Evolutionary conservation across 225 moss, liverwort and hornwort genomes (phyloP), one percentile per base, ranked within the genome.

Genomic region (Takakia lepidozioides): DNA sequence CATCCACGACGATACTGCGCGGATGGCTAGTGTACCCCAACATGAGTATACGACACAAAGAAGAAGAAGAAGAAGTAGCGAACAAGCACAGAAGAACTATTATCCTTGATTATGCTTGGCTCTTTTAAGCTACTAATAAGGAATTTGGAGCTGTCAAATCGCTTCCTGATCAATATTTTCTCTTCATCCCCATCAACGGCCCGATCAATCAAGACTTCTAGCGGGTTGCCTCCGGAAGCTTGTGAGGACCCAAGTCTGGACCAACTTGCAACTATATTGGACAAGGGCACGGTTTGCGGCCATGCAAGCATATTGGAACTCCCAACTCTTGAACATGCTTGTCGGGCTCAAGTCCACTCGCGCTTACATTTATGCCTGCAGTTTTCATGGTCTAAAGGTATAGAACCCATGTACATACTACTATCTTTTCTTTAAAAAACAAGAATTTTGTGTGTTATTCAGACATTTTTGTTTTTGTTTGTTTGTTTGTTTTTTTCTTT

Each of bases 191-290:
- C 19, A 25, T 6, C 20, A 25, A 20, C 45, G 25, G 15, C 1
- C 25, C 6, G 21, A 22, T 46, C 45, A 0, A 11, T 9, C 25
- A 10, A 46, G 9, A 25, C 9, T 46, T 22, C 11, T 25, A 49
- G 74, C 46, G 49, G 65, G 4, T 16, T 69, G 4, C 65, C 74
- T 36, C 26, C 61, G 0, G 65, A 70, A 60, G 65, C 69, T 40
- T 75, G 65, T 27, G 58, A 38, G 2, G 65, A 75, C 37, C 2
- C 29, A 3, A 61, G 61, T 40, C 41, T 65, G 1, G 24, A 58
- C 1, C 46, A 69, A 2, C 8, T 70, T 1, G 41, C 69, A 14
- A 25, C 51, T 13, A 57, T 70, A 0, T 50, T 75, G 29, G 38
- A 25, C 0, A 62, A 43, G 29, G 39, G 3, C 10, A 53, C 57